Evolutionary conservation across 1,139 yeast genomes (phyloP).

Genomic region (Saccharomyces hybrid): DNA sequence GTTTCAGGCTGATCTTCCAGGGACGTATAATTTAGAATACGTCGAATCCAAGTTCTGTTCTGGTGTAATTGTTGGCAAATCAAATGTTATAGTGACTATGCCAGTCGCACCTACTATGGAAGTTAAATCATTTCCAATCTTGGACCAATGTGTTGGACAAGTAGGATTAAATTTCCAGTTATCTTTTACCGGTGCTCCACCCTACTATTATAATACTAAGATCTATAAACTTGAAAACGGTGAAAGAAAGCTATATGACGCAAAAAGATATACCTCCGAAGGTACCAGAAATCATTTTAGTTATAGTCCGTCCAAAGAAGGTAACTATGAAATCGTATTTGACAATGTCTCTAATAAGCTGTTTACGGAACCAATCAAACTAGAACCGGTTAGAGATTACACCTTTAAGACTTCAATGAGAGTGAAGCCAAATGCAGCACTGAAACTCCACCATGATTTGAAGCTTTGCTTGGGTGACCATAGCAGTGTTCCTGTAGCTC

Average conservation of each 20-base stretch:
- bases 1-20: constrained; percentile 42
- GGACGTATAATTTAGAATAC: constrained; percentile 48
- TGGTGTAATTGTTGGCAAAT: constrained; percentile 47
- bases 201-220: constrained; percentile 59
- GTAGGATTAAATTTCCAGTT: constrained; percentile 73
- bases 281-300: constrained; percentile 48
- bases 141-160: constrained; percentile 88
- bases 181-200: constrained; percentile 67
- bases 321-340: constrained; percentile 70
- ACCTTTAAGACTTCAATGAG: constrained; percentile 38
- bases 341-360: constrained; percentile 48
- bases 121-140: constrained; percentile 51
- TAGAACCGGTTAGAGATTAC: constrained; percentile 30
- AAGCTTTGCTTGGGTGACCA: constrained; percentile 42
- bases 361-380: constrained; percentile 38
- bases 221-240: constrained; percentile 45
- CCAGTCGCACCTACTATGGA: constrained; percentile 49
- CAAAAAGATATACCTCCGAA: constrained; percentile 33
- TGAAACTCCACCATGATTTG: constrained; percentile 27
- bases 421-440: constrained; percentile 38
- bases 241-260: constrained; percentile 31
- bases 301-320: constrained; percentile 75
- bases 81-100: constrained; percentile 41
- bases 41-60: constrained; percentile 57
- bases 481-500: constrained; percentile 44